Conservation (phyloP, 2,329 filamentous ascomycete genomes). For the Aureobasidium sp. region DNA sequence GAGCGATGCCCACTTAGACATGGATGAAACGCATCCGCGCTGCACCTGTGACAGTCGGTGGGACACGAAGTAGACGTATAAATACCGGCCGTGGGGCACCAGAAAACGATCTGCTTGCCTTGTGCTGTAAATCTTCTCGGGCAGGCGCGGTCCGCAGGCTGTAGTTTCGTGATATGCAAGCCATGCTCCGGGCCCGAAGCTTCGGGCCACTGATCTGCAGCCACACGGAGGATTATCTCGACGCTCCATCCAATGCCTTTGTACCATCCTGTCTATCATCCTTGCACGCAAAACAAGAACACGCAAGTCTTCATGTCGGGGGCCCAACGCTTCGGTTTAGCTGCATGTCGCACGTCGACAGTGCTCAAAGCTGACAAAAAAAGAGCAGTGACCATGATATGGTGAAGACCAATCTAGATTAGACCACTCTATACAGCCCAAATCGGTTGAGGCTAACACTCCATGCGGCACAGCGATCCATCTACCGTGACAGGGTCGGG, state of each 20-base stretch:
- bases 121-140: background rate
- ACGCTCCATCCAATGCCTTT: background rate
- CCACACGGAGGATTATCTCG: background rate
- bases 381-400: background rate
- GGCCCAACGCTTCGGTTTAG: background rate
- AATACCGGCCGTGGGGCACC: background rate
- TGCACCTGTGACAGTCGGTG: background rate
- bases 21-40: slow-evolving; percentile 6
- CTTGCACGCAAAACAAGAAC: background rate
- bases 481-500: background rate
- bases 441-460: background rate
- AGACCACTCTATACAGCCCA: background rate
- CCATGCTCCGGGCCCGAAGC: background rate
- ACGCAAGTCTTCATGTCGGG: background rate
- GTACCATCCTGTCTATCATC: background rate
- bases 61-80: background rate
- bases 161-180: slow-evolving; percentile 10
- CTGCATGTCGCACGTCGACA: background rate
- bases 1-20: background rate
- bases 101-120: background rate
- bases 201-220: background rate
- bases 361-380: background rate
- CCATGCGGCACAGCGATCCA: background rate
- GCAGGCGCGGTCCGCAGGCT: background rate
- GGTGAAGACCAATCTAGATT: background rate